Base-by-base conservation (phyloP, 208 protist species). In the Leishmania gerbilli region DNA sequence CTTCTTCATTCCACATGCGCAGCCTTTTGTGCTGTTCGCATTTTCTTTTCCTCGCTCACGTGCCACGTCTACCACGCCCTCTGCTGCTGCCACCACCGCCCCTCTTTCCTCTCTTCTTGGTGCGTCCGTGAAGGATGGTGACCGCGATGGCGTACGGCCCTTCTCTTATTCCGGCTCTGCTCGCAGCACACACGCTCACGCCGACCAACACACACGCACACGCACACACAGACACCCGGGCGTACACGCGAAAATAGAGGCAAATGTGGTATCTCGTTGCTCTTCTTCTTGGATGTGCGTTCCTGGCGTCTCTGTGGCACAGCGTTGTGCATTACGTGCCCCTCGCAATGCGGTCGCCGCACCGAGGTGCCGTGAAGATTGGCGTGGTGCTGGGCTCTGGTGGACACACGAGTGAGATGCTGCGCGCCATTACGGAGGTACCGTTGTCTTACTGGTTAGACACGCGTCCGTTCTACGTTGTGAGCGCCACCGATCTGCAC, bases 381-480 rank as follows among this genome's bases (percentile, higher is more conserved):
- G 87, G 90, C 71, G 90, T 96, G 21, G 95, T 98, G 34, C 85
- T 98, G 45, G 96, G 96, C 67, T 97, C 95, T 76, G 96, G 96
- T 45, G 96, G 96, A 27, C 96, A 98, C 88, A 98, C 96, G 3
- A 95, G 90, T 64, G 96, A 98, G 79, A 98, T 98, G 96, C 85
- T 98, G 85, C 90, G 94, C 65, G 64, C 80, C 53, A 87, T 98
- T 64, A 77, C 77, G 7, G 74, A 78, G 13, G 40, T 97, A 17
- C 88, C 90, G 11, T 47, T 34, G 0, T 65, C 77, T 40, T 74
- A 91, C 62, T 96, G 91, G 90, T 58, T 72, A 6, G 65, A 83
- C 45, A 88, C 90, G 42, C 84, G 86, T 7, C 83, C 87, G 0
- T 90, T 93, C 72, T 96, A 96, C 79, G 79, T 95, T 27, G 82